Base-by-base conservation (phyloP, 495 filamentous ascomycete genomes). In the Annulohypoxylon stygium region DNA sequence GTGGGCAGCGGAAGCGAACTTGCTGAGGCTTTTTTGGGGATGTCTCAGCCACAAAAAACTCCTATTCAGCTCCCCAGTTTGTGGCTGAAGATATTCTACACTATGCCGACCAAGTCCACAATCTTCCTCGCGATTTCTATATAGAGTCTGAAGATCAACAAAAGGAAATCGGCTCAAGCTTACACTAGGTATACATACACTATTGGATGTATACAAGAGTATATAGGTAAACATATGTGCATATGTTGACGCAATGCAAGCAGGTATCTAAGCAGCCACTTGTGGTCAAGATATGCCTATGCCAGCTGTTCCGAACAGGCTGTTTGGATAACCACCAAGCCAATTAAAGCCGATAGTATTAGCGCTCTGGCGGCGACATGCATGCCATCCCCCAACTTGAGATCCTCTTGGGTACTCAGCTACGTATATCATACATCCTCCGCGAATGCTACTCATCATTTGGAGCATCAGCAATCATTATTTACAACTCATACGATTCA, bases 311-410 rank as follows among this genome's bases (percentile, higher is more conserved):
- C 55, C 47, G 60, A 69, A 45, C 61, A 65, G 30, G 55, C 11
- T 54, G 30, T 54, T 70, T 60, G 23, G 48, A 36, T 53, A 45
- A 33, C 66, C 36, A 25, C 25, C 25, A 55, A 20, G 14, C 71
- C 67, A 74, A 70, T 70, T 63, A 64, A 9, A 16, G n/a, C 1
- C 26, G 47, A 53, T 39, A 2, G 12, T 0, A 34, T 54, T 67
- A 37, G 57, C 59, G 62, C 67, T 64, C 16, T 6, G 34, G 45
- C 59, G 61, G 30, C 30, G 26, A 30, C 26, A 50, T 67, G 51
- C 67, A 70, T 67, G 50, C 10, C 37, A 69, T 70, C 71, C 57
- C 62, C 55, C 69, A 36, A 12, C 11, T 48, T 26, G 1, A 69
- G 50, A n/a, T n/a, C n/a, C n/a, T n/a, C n/a, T n/a, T n/a, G n/a